Conservation (phyloP, 371 early-diverging fungal species). For the Quaeritorhiza haematococci region DNA sequence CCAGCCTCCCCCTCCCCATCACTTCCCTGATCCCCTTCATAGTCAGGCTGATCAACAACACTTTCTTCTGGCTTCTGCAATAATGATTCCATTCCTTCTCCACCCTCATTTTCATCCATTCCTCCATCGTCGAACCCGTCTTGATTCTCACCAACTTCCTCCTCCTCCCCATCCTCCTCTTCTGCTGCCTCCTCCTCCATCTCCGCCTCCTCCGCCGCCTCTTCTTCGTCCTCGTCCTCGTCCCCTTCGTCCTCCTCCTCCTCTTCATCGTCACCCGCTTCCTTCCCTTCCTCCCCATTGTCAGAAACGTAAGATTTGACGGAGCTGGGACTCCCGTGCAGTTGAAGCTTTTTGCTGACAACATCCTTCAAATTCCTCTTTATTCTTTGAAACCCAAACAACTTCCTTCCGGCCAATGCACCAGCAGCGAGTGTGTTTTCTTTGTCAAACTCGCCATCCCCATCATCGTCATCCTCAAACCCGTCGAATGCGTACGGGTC, state of each 20-base stretch:
- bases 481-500: too few relatives aligned
- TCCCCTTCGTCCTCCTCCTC: slow-evolving; percentile 15
- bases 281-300: too few relatives aligned
- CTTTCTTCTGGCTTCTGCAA: too few relatives aligned
- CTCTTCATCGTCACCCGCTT: slow-evolving; percentile 6
- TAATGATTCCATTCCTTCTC: neutral
- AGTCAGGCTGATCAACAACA: too few relatives aligned
- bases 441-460: too few relatives aligned
- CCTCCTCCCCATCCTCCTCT: slow-evolving; percentile 12
- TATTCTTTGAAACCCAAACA: slow-evolving; percentile 10
- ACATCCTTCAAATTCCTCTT: slow-evolving; percentile 4
- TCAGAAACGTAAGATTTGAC: slow-evolving; percentile 2
- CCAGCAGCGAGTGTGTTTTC: too few relatives aligned
- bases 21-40: too few relatives aligned
- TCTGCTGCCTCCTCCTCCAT: neutral
- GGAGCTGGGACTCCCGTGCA: slow-evolving; percentile 4
- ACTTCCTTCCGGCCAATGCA: slow-evolving; percentile 19
- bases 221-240: slow-evolving; percentile 14
- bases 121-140: slow-evolving; percentile 2
- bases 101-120: slow-evolving; percentile 5
- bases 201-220: neutral
- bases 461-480: too few relatives aligned
- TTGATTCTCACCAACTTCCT: slow-evolving; percentile 6
- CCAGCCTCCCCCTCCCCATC: too few relatives aligned
- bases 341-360: neutral